Percentiles rank a stretch among this genome's conserved stretches.
These are phyloP conservation scores for Dovyalis caffra DNA, from an alignment of 345 rosid species.

Conservation along the genomic window DNA sequence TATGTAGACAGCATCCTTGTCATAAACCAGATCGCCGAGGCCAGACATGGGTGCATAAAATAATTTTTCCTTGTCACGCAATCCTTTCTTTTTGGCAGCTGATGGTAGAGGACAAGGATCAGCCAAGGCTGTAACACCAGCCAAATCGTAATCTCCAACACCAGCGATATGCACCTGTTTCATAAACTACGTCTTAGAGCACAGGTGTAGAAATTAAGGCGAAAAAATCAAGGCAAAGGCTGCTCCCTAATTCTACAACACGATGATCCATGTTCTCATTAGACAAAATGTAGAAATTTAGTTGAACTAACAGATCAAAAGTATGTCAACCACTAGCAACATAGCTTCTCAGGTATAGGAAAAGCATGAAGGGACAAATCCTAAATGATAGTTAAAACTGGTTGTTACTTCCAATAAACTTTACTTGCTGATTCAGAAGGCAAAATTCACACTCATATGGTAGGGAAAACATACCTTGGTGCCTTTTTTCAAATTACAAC, in stretches of 20 bases:
- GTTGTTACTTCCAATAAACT: neutral
- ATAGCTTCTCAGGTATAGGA: neutral
- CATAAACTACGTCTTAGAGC: conserved; percentile 11
- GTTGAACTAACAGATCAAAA: neutral
- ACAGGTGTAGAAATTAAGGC: neutral
- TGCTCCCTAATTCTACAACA: neutral
- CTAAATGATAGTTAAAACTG: neutral
- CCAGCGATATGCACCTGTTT: conserved; percentile 96
- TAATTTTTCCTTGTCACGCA: conserved; percentile 85
- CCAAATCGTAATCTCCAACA: conserved; percentile 86
- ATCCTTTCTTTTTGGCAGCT: conserved; percentile 78
- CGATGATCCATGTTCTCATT: neutral
- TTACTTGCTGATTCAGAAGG: neutral
- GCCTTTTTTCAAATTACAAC: conserved; percentile 89
- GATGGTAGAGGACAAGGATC: conserved; percentile 99
- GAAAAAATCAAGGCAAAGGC: neutral
- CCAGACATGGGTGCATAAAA: conserved; percentile 99
- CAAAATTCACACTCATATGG: neutral
- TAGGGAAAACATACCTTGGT: conserved; percentile 54
- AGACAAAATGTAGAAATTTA: neutral
- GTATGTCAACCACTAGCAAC: neutral
- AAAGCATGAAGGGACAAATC: neutral
- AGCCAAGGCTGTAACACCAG: conserved; percentile 69
- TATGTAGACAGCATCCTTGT: conserved; percentile 97
- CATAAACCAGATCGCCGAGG: conserved; percentile 88